Evolutionary conservation across 495 filamentous ascomycete genomes (phyloP).

Genomic region (Penicillium angulare): DNA sequence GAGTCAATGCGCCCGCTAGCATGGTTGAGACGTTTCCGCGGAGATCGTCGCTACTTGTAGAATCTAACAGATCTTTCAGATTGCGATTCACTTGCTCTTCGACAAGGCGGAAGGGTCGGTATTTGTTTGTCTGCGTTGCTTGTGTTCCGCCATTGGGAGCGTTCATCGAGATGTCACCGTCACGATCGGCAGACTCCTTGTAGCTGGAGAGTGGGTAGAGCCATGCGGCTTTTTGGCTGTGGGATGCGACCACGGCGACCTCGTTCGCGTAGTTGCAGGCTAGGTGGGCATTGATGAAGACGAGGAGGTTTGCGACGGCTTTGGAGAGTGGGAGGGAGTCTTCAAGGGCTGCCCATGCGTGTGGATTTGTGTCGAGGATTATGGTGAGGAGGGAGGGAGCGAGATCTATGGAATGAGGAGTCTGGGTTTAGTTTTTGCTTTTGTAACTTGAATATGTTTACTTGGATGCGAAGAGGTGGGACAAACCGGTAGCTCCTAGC

Average conservation of each 20-base stretch:
- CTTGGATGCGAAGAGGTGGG: neutral
- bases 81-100: slow-evolving; percentile 73
- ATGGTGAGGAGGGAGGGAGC: slow-evolving; percentile 86
- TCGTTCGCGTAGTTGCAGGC: slow-evolving; percentile 90
- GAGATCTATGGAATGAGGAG: slow-evolving; percentile 47
- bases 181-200: slow-evolving; percentile 21
- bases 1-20: slow-evolving; percentile 86
- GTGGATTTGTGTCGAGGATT: slow-evolving; percentile 94
- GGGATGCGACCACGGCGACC: slow-evolving; percentile 88
- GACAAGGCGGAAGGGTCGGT: slow-evolving; percentile 82
- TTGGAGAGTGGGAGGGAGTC: slow-evolving; percentile 77
- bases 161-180: slow-evolving; percentile 40
- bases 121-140: slow-evolving; percentile 74
- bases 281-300: slow-evolving; percentile 95
- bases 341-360: slow-evolving; percentile 81
- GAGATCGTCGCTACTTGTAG: slow-evolving; percentile 60
- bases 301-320: slow-evolving; percentile 83
- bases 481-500: slow-evolving; percentile 33
- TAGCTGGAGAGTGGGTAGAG: slow-evolving; percentile 65
- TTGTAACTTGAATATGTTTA: no score
- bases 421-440: neutral
- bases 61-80: slow-evolving; percentile 64
- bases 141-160: slow-evolving; percentile 12
- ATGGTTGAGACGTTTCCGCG: slow-evolving; percentile 65
- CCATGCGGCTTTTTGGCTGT: slow-evolving; percentile 79